Evolutionary conservation across 163 green algal genomes (phyloP).

Genomic region (Prototheca wickerhamii): DNA sequence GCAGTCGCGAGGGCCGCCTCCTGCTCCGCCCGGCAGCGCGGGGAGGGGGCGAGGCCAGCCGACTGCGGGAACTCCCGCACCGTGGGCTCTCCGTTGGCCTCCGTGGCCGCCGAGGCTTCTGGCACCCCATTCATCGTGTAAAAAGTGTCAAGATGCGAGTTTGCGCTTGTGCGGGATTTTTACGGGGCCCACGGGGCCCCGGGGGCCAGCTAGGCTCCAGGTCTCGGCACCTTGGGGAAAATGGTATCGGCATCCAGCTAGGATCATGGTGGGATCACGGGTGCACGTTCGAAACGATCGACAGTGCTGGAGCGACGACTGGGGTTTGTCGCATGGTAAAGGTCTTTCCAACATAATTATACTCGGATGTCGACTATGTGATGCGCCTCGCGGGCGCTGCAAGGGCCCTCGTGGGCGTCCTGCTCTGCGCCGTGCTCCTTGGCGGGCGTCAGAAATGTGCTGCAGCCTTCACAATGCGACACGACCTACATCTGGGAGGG

Average conservation of each 20-base stretch:
- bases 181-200: no score
- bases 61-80: neutral
- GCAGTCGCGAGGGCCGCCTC: neutral
- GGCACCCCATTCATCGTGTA: no score
- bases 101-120: no score
- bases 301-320: neutral
- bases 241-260: neutral
- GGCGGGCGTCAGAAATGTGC: neutral
- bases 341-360: neutral
- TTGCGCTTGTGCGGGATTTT: no score
- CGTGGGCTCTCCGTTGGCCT: neutral
- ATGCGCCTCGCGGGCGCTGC: neutral
- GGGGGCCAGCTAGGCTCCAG: no score
- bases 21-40: neutral
- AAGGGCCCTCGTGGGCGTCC: neutral
- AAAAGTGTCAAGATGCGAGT: no score
- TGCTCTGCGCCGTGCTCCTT: neutral
- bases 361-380: no score
- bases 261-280: neutral
- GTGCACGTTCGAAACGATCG: neutral
- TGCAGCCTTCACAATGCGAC: slow-evolving; percentile 10
- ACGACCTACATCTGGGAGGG: slow-evolving; percentile 29
- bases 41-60: neutral
- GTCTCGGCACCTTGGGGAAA: neutral
- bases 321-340: neutral